Evolutionary conservation across 1,284 basidiomycete genomes (phyloP), one percentile per base, ranked within the genome.

Genomic region (Vanrija sp.): DNA sequence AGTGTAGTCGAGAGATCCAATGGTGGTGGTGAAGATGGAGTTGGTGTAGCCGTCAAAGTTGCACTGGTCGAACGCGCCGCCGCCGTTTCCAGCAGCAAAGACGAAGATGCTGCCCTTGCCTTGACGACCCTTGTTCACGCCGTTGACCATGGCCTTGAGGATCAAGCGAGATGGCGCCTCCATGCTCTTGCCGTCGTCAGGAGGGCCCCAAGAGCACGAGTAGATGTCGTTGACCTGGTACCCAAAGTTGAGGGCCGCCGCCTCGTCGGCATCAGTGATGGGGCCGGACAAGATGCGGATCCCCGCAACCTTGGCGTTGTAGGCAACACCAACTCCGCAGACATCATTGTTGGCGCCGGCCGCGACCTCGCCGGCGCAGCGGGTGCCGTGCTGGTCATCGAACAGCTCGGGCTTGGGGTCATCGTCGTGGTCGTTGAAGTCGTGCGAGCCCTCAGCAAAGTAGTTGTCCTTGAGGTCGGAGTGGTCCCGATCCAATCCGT

Each of bases 21-120:
- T 91, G 0, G 96, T 99, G 52, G 98, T 86, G 6, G 89, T 92
- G 78, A 93, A 98, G 62, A 98, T 96, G 64, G 88, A 91, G 73
- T 98, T 98, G 34, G 96, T 99, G 76, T 98, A 99, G 6, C 96
- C 96, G 66, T 98, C 96, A 73, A 99, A 98, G 76, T 99, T 99
- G 80, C 96, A 99, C 78, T 98, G 96, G 72, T 99, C 96, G 29
- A 89, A 91, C 50, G 83, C 82, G 3, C 84, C 83, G 23, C 91
- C 96, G 21, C 96, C 96, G 72, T 98, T 99, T 1, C 96, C 96
- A 56, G 92, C 94, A 1, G 96, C 96, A 74, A 98, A 99, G 38
- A 99, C 96, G 68, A 90, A 98, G 61, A 99, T 81, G 43, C 88
- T 92, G 3, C 96, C 96, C 69, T 90, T 92, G 21, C 94, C 93